These are phyloP conservation scores for Penicillium bialowiezense DNA, from an alignment of 495 filamentous ascomycete genomes.

Conservation along the genomic window DNA sequence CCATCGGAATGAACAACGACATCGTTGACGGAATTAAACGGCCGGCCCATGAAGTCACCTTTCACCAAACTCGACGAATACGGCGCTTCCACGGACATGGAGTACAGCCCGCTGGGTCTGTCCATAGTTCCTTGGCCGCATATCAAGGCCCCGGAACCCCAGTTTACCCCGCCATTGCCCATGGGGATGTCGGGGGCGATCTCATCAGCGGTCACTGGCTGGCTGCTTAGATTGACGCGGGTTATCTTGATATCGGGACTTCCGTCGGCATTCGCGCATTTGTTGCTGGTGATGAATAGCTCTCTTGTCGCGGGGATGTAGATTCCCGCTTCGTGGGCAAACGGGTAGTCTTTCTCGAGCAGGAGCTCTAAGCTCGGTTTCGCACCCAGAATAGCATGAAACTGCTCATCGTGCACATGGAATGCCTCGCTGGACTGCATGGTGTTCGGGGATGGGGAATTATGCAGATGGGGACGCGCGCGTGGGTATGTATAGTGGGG, in stretches of 20 bases:
- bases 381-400: slow-evolving; percentile 28
- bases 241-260: slow-evolving; percentile 34
- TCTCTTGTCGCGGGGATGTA: slow-evolving; percentile 44
- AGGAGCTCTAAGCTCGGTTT: slow-evolving; percentile 30
- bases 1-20: slow-evolving; percentile 51
- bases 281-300: slow-evolving; percentile 60
- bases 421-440: slow-evolving; percentile 4
- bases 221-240: slow-evolving; percentile 24
- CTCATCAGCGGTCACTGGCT: slow-evolving; percentile 20
- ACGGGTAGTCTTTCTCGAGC: slow-evolving; percentile 35
- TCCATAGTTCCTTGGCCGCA: slow-evolving; percentile 53
- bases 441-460: not conserved
- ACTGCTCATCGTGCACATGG: slow-evolving; percentile 24
- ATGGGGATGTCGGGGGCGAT: slow-evolving; percentile 43
- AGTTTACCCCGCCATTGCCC: slow-evolving; percentile 55
- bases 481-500: not conserved
- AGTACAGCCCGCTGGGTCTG: slow-evolving; percentile 49
- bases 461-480: not conserved
- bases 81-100: slow-evolving; percentile 34
- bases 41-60: slow-evolving; percentile 54
- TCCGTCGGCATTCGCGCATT: slow-evolving; percentile 8
- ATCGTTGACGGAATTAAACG: slow-evolving; percentile 63
- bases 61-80: slow-evolving; percentile 15
- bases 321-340: slow-evolving; percentile 62
- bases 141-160: slow-evolving; percentile 33